Conservation (phyloP, 352 stramenopile genomes). For the Pythium sp. region DNA sequence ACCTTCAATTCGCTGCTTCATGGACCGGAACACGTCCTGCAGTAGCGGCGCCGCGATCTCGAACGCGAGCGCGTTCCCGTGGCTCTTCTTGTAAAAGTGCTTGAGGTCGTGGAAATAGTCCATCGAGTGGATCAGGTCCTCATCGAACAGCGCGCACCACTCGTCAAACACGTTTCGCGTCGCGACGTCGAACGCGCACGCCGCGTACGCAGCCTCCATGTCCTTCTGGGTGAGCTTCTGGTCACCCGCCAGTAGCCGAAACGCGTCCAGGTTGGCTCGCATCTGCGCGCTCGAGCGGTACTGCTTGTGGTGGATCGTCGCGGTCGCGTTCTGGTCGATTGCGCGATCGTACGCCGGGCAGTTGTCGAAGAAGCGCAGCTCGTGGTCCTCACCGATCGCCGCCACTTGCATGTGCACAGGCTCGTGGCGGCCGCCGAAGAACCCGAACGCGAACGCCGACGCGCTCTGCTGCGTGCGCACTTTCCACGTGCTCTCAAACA, state of each 20-base stretch:
- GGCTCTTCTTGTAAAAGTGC: slow-evolving; percentile 84
- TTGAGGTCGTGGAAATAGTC: slow-evolving; percentile 88
- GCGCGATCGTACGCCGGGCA: slow-evolving; percentile 54
- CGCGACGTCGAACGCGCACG: slow-evolving; percentile 78
- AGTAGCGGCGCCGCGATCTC: slow-evolving; percentile 75
- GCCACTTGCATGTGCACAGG: slow-evolving; percentile 53
- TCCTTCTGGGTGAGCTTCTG: slow-evolving; percentile 43
- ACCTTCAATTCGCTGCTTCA: slow-evolving; percentile 41
- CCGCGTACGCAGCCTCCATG: slow-evolving; percentile 74
- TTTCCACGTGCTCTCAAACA: slow-evolving; percentile 84
- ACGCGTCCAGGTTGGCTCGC: slow-evolving; percentile 43
- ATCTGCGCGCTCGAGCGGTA: slow-evolving; percentile 58
- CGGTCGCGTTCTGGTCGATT: slow-evolving; percentile 63
- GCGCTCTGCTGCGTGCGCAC: slow-evolving; percentile 75
- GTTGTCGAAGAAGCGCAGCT: slow-evolving; percentile 84
- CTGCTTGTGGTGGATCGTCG: slow-evolving; percentile 47
- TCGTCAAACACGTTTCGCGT: slow-evolving; percentile 38
- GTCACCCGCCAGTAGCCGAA: slow-evolving; percentile 27
- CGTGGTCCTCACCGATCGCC: slow-evolving; percentile 50
- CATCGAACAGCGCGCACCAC: slow-evolving; percentile 71
- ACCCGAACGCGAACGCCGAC: slow-evolving; percentile 68
- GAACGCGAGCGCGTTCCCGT: slow-evolving; percentile 64
- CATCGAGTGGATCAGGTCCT: slow-evolving; percentile 68
- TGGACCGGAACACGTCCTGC: slow-evolving; percentile 55
- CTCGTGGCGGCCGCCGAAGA: slow-evolving; percentile 56